Evolutionary conservation across 2,329 filamentous ascomycete genomes (phyloP).

Genomic region (Ceratocystis cubensis): DNA sequence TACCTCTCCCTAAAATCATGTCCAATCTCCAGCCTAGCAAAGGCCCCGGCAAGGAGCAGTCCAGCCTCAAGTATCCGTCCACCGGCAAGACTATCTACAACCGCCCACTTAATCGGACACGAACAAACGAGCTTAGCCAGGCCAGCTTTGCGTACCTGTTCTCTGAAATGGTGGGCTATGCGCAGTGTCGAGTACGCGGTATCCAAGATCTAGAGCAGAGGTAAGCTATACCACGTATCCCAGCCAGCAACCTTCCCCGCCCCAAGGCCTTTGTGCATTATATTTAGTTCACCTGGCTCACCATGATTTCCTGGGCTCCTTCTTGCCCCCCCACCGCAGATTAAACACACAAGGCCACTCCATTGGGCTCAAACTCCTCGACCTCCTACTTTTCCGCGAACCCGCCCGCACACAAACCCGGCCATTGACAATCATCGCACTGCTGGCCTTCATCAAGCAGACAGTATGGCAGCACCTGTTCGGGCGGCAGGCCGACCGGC

Average conservation of each 20-base stretch:
- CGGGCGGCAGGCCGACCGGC: slow-evolving; percentile 73
- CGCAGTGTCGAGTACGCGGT: slow-evolving; percentile 76
- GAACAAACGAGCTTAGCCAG: slow-evolving; percentile 79
- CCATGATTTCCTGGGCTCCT: background rate
- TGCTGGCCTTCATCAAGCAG: slow-evolving; percentile 91
- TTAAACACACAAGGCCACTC: slow-evolving; percentile 87
- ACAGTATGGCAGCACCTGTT: slow-evolving; percentile 89
- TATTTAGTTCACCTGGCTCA: background rate
- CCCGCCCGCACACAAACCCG: slow-evolving; percentile 57
- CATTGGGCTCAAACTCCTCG: slow-evolving; percentile 84
- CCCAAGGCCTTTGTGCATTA: background rate
- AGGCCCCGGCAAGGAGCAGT: slow-evolving; percentile 36
- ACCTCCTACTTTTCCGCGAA: slow-evolving; percentile 82
- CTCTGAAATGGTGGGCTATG: slow-evolving; percentile 91
- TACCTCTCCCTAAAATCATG: slow-evolving; percentile 30
- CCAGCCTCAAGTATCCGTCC: slow-evolving; percentile 72
- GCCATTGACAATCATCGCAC: slow-evolving; percentile 74
- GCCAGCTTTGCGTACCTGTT: slow-evolving; percentile 94
- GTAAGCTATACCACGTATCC: slow-evolving; percentile 35
- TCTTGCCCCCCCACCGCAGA: slow-evolving; percentile 27
- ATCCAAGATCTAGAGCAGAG: slow-evolving; percentile 88
- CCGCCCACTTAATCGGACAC: slow-evolving; percentile 79
- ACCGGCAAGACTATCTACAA: slow-evolving; percentile 98
- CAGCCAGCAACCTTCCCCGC: background rate
- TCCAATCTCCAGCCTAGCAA: slow-evolving; percentile 39